Percentiles rank a stretch among this genome's conserved stretches.
These are phyloP conservation scores for Blastomyces emzantsi DNA, from an alignment of 2,329 filamentous ascomycete genomes.

Conservation along the genomic window DNA sequence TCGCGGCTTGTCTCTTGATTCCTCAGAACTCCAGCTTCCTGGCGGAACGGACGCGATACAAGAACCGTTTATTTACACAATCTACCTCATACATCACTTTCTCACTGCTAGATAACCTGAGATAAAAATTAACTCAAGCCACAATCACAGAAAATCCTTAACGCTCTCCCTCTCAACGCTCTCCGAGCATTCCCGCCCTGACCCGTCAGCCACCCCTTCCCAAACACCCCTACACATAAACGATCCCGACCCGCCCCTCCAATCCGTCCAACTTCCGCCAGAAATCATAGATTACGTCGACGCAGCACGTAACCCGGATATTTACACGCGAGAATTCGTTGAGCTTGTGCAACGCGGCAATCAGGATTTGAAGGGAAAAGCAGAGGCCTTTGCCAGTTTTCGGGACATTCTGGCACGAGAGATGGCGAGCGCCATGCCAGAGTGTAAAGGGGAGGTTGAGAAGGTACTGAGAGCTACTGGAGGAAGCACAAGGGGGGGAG, in stretches of 20 bases:
- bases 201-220: slow-evolving; percentile 17
- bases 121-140: slow-evolving; percentile 1
- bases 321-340: slow-evolving; percentile 58
- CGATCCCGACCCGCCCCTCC: slow-evolving; percentile 34
- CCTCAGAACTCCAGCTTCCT: background rate
- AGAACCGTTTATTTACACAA: background rate
- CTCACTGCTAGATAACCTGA: background rate
- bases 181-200: slow-evolving; percentile 31
- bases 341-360: slow-evolving; percentile 55
- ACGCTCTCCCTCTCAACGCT: slow-evolving; percentile 47
- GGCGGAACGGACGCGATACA: background rate
- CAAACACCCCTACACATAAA: slow-evolving; percentile 7
- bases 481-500: slow-evolving; percentile 10
- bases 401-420: slow-evolving; percentile 51
- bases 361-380: slow-evolving; percentile 53
- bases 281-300: slow-evolving; percentile 57
- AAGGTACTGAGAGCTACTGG: slow-evolving; percentile 39
- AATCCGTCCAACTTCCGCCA: slow-evolving; percentile 48
- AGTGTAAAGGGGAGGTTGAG: slow-evolving; percentile 46
- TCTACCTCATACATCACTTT: background rate
- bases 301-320: slow-evolving; percentile 54
- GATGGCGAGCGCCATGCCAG: slow-evolving; percentile 50
- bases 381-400: slow-evolving; percentile 50
- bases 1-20: background rate
- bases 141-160: slow-evolving; percentile 27